A percentile compares a stretch with the other conserved stretches of the same genome.
Evolutionary conservation across 345 rosid species (phyloP).

Genomic region (Citrus australasica): DNA sequence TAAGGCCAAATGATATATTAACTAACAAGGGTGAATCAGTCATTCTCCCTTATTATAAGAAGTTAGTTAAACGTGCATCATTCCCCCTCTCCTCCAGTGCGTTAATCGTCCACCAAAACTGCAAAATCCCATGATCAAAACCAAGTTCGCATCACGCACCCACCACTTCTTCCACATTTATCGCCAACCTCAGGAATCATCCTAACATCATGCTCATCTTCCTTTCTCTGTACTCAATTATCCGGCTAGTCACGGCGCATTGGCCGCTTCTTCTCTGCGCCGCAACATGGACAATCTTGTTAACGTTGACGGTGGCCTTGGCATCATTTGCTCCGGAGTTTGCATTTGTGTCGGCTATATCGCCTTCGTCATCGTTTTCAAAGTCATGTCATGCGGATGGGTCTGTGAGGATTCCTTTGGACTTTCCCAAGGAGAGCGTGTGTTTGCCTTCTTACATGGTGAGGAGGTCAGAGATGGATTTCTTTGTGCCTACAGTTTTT

Average conservation of each 20-base stretch:
- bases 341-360: conserved; percentile 36
- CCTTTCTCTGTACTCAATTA: conserved; percentile 7
- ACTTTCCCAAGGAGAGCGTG: conserved; percentile 20
- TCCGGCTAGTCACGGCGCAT: neutral
- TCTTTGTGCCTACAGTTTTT: conserved; percentile 35
- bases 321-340: conserved; percentile 30
- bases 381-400: conserved; percentile 19
- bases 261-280: conserved; percentile 17
- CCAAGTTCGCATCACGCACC: neutral
- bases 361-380: conserved; percentile 21
- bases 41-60: neutral
- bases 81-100: neutral
- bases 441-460: conserved; percentile 34
- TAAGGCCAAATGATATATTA: neutral
- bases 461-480: conserved; percentile 32
- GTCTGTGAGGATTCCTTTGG: conserved; percentile 33
- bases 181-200: neutral
- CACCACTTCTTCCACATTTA: neutral
- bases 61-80: conserved; percentile 13
- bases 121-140: neutral
- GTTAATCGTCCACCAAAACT: neutral
- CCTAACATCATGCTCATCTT: conserved; percentile 7
- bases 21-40: neutral
- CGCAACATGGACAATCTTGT: conserved; percentile 31
- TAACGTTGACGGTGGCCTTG: conserved; percentile 23